Base-by-base conservation (phyloP, 331 rosid species). In the Quercus lobata region DNA sequence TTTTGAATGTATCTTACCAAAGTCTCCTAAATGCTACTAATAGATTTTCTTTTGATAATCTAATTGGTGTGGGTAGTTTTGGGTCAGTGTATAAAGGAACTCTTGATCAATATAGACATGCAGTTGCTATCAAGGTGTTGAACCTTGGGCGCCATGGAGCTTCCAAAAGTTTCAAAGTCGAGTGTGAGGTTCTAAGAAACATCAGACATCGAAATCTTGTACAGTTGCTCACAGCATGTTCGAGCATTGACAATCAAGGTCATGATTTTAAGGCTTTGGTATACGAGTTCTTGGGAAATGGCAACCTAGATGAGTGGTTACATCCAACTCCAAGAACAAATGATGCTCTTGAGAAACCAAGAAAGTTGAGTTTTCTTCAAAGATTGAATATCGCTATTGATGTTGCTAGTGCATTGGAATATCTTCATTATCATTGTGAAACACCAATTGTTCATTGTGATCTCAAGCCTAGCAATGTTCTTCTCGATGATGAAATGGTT, bases 391-490 rank as follows among this genome's bases (percentile, higher is more conserved):
- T 88, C 30, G 85, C 86, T 19, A 88, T 85, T 62, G 88, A 88
- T 78, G 89, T 85, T 75, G 87, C 91, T 62, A 83, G 27, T 82
- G 91, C 87, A n/a, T 41, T 89, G 57, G 87, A 87, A 17, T 86
- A 91, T 74, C 88, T 91, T 25, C 85, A 91, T 74, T 62, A 81
- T 74, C 15, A 35, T 17, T 85, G 89, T 41, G 70, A 91, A 72
- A 77, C 85, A 11, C 75, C 90, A 14, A 83, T 89, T n/a, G 88
- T 89, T 69, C 92, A 89, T 41, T 87, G 93, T 77, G 92, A 91
- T 49, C 60, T 87, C 69, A 91, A 89, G 86, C 89, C 90, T 0
- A 86, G 86, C 78, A 91, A 91, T 66, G 71, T 86, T 18, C 91
- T 91, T 24, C 93, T 91, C 10, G 86, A 90, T 63, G 27, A 78